Base-by-base conservation (phyloP, 768 basidiomycete genomes). In the Pleurotus giganteus region DNA sequence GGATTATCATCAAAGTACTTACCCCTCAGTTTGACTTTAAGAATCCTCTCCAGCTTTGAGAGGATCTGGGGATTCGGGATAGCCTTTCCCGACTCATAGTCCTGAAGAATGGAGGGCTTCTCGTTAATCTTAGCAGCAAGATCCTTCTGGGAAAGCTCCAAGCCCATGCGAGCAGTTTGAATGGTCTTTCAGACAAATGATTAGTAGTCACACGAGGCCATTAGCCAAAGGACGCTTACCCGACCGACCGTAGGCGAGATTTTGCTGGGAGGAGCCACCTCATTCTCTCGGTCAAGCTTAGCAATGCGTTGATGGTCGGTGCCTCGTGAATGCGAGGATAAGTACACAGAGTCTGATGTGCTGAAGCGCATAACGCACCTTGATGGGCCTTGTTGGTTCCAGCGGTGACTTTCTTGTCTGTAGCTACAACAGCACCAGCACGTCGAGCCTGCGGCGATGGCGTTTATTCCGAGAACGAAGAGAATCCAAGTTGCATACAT, bases 231-330 rank as follows among this genome's bases (percentile, higher is more conserved):
- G 69, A 32, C 17, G 12, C 80, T 39, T 65, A 88, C 90, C 70
- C 85, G 85, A 59, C 90, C 89, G 58, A 90, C 90, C 21, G 76
- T 77, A 7, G 85, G 77, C 1, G 78, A 68, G 60, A 98, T 74
- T 73, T 93, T 96, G 51, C 88, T 61, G 44, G 95, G 95, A 5
- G 94, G 94, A 7, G 94, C 92, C 21, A 96, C 94, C 65, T 96
- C 94, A 69, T 98, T 95, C 63, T 97, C 93, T 41, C 91, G 84
- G 70, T 95, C 94, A 39, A 98, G 86, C 66, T 95, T 95, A 23
- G 90, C 94, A 66, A 95, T 94, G 54, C 84, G 84, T 66, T 94
- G 91, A 74, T 96, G 93, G 72, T 98, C 94, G 59, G 91, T 90
- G 31, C 90, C 92, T 94, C 45, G 15, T 12, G 42, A 53, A 54